Evolutionary conservation across 768 basidiomycete species (phyloP).

Genomic region (Leccinum barrowsii): DNA sequence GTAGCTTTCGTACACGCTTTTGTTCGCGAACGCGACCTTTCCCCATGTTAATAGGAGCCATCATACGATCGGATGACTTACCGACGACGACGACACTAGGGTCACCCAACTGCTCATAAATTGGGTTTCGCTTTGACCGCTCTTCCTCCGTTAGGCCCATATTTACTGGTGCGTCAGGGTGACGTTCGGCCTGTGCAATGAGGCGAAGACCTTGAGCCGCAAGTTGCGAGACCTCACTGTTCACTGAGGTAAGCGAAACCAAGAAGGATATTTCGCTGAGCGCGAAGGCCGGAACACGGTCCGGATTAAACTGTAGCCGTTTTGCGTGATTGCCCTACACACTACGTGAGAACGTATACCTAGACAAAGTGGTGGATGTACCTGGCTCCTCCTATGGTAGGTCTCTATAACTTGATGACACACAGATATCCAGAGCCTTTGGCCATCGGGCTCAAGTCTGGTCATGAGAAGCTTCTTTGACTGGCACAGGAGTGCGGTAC

Average conservation of each 20-base stretch:
- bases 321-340: conserved; percentile 42
- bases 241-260: conserved; percentile 66
- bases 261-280: conserved; percentile 72
- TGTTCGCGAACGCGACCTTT: conserved; percentile 76
- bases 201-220: conserved; percentile 69
- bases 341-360: conserved; percentile 5
- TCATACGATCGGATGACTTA: conserved; percentile 31
- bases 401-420: conserved; percentile 58
- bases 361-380: conserved; percentile 24
- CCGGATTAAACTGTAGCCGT: conserved; percentile 46
- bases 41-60: conserved; percentile 3
- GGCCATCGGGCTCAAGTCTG: conserved; percentile 57
- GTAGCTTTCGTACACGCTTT: conserved; percentile 70
- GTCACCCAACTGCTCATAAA: conserved; percentile 79
- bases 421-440: conserved; percentile 67
- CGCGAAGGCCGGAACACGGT: conserved; percentile 60
- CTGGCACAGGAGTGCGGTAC: conserved; percentile 39
- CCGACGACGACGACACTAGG: conserved; percentile 67
- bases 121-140: conserved; percentile 61
- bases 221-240: conserved; percentile 59
- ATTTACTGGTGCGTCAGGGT: conserved; percentile 53
- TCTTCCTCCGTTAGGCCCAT: conserved; percentile 55
- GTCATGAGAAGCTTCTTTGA: conserved; percentile 55
- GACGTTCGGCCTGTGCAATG: conserved; percentile 63
- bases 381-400: conserved; percentile 48